Evolutionary conservation across 805 yeast species (phyloP).

Genomic region (Zygosaccharomyces lentus): DNA sequence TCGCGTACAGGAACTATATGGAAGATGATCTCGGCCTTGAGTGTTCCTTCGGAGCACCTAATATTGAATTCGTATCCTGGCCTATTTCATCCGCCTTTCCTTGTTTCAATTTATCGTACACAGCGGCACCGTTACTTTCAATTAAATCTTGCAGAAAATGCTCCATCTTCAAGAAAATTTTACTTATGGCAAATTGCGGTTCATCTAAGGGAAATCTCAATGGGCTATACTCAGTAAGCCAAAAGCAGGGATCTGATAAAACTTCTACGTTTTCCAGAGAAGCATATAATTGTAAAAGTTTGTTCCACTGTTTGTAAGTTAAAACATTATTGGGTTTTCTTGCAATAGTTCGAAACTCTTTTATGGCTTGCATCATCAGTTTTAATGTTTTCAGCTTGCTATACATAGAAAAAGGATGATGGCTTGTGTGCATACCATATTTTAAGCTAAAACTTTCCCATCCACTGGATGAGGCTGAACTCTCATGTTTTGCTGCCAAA

Average conservation of each 20-base stretch:
- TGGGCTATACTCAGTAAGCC: conserved; percentile 69
- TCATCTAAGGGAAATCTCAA: conserved; percentile 65
- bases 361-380: conserved; percentile 14
- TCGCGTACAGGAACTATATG: not conserved
- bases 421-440: not conserved
- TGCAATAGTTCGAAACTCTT: conserved; percentile 23
- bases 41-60: not conserved
- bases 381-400: conserved; percentile 12
- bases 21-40: not conserved
- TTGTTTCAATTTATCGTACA: not conserved
- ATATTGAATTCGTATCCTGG: no score
- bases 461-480: not conserved
- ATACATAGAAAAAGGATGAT: not conserved
- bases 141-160: conserved; percentile 1
- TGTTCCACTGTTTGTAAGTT: conserved; percentile 27
- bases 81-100: not conserved
- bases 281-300: conserved; percentile 14
- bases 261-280: conserved; percentile 12
- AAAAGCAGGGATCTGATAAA: conserved; percentile 40
- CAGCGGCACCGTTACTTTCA: not conserved
- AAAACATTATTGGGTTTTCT: conserved; percentile 17
- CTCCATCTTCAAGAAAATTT: conserved; percentile 1
- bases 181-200: conserved; percentile 51
- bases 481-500: not conserved
- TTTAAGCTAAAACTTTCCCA: not conserved